Evolutionary conservation across 2,329 filamentous ascomycete genomes (phyloP), one percentile per base, ranked within the genome.

Genomic region (Coniochaeta pulveracea): DNA sequence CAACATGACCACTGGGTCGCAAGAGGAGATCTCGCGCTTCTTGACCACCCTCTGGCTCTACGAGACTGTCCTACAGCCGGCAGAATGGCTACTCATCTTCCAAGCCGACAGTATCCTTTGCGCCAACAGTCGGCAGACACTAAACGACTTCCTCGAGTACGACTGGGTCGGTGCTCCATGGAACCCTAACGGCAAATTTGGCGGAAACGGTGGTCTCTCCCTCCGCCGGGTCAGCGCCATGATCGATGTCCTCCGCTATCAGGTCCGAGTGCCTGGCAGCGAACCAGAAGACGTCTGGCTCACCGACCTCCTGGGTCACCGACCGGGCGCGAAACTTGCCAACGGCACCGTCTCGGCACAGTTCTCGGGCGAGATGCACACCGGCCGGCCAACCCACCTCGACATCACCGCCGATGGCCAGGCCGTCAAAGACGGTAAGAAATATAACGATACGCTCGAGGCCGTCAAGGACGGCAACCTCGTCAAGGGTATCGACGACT

Each of bases 241-340:
- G 6, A 50, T 66, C 14, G 61, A 66, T 37, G 58, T 66, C 34
- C 48, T 66, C 2, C 54, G 62, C 3, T 60, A 66, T 39, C 56
- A 62, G 17, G 61, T 66, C 43, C 55, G 63, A 11, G 61, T 46
- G 12, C 47, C 59, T 27, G 50, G 55, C 39, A 57, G 55, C 6
- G 61, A 69, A 31, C 61, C 69, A 18, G 70, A 74, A 47, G 69
- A 74, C 41, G 62, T 71, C 16, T 75, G 69, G 70, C 55, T 73
- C 10, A 60, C 64, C 3, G 60, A 68, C 41, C 58, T 69, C 1
- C 52, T 75, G 9, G 63, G 57, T n/a, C 56, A 66, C 41, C 56
- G 60, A 2, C 68, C 66, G 0, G 55, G 58, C 2, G 56, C 60
- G 10, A 59, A 56, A 34, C 54, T 72, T 30, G 69, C 70, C 26